These are phyloP conservation scores for Pseudonitzschia delicatissima DNA, from an alignment of 108 stramenopile genomes.

Conservation along the genomic window DNA sequence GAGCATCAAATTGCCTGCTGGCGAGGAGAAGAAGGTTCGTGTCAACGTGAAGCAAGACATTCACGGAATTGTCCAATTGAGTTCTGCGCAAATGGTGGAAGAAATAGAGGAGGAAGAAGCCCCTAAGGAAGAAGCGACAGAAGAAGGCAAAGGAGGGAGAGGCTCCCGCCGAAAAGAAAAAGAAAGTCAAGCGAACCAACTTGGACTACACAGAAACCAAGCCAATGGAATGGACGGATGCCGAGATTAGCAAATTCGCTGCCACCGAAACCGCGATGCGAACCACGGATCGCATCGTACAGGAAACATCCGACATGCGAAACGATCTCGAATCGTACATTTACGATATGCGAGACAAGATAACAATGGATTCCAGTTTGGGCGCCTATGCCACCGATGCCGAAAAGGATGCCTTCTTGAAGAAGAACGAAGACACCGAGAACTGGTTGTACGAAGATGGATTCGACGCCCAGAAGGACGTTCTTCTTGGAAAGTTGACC, in stretches of 20 bases:
- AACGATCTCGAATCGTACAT: conserved; percentile 99
- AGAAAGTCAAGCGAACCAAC: conserved; percentile 89
- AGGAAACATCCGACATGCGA: conserved; percentile 94
- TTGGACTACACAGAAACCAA: conserved; percentile 68
- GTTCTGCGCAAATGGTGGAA: conserved; percentile 94
- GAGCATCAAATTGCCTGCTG: conserved; percentile 64
- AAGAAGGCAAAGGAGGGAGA: conserved; percentile 31
- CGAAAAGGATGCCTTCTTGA: conserved; percentile 72
- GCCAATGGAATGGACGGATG: conserved; percentile 76
- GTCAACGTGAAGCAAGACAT: conserved; percentile 96
- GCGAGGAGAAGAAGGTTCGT: conserved; percentile 83
- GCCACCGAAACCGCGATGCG: conserved; percentile 88
- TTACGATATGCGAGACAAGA: conserved; percentile 96
- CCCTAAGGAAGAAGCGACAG: conserved; percentile 41
- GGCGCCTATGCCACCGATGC: conserved; percentile 76
- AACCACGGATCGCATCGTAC: conserved; percentile 86
- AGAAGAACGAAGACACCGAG: conserved; percentile 76
- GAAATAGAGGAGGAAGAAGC: conserved; percentile 79
- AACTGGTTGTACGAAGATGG: conserved; percentile 99
- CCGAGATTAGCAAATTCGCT: conserved; percentile 72
- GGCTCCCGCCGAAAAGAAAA: conserved; percentile 60
- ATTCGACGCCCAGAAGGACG: conserved; percentile 93
- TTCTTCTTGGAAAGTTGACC: conserved; percentile 82
- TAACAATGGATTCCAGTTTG: conserved; percentile 77
- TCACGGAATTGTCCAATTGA: conserved; percentile 86